Evolutionary conservation across 768 basidiomycete genomes (phyloP).

Genomic region (Aureoboletus auriporus): DNA sequence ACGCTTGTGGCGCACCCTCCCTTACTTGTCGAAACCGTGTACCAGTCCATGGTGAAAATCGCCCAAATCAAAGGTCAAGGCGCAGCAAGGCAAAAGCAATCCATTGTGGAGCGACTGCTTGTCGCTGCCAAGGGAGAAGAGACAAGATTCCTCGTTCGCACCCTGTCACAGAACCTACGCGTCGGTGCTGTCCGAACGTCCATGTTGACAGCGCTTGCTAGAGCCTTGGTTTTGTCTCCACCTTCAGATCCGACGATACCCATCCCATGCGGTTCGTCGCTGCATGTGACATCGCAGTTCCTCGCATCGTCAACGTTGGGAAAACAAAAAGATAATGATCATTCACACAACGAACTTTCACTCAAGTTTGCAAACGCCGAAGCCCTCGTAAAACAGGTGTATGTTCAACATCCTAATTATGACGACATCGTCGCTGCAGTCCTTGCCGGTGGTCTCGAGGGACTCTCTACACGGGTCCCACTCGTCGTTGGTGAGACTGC

Average conservation of each 20-base stretch:
- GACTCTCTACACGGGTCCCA: constrained; percentile 55
- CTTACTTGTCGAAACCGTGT: constrained; percentile 61
- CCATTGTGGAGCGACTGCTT: constrained; percentile 76
- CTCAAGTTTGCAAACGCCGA: constrained; percentile 55
- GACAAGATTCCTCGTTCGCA: constrained; percentile 76
- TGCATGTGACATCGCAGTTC: constrained; percentile 23
- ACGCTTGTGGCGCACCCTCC: constrained; percentile 72
- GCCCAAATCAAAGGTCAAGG: constrained; percentile 69
- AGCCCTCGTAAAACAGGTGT: constrained; percentile 63
- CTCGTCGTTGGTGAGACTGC: constrained; percentile 61
- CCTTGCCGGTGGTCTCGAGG: constrained; percentile 56
- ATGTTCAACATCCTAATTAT: constrained; percentile 75
- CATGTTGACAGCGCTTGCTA: constrained; percentile 73
- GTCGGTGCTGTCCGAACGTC: constrained; percentile 88
- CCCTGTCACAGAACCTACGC: constrained; percentile 68
- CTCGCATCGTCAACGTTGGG: constrained; percentile 16
- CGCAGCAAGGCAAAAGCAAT: constrained; percentile 71
- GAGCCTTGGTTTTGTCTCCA: constrained; percentile 66
- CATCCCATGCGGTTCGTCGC: constrained; percentile 20
- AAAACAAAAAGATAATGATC: constrained; percentile 28
- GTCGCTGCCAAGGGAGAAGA: constrained; percentile 85
- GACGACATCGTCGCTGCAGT: constrained; percentile 63
- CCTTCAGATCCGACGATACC: constrained; percentile 26
- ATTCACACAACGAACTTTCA: constrained; percentile 33
- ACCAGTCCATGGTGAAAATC: constrained; percentile 64